Evolutionary conservation across 2,329 filamentous ascomycete genomes (phyloP), one percentile per base, ranked within the genome.

Genomic region (Phaeosphaeriaceae sp.): DNA sequence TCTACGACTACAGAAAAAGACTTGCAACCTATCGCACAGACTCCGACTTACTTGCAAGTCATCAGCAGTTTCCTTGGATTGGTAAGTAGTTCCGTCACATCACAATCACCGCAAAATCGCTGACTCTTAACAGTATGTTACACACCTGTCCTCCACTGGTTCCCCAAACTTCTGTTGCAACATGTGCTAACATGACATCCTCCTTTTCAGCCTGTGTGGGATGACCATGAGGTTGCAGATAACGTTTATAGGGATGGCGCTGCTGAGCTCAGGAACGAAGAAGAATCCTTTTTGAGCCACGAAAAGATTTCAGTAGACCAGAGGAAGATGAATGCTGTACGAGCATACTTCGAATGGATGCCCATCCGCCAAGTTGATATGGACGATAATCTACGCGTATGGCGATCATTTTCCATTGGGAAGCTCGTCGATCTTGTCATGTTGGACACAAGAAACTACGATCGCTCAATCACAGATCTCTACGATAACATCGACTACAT

Each of bases 401-500:
- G 79, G 79, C 69, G 79, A 15, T 75, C 70, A 3, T 81, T 81
- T 66, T 74, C 69, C 15, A 75, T 81, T 21, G 79, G 79, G 52
- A 79, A 75, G 46, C 66, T 81, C 1, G 66, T 80, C 13, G 79
- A 81, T 52, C 65, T 81, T 8, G 72, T 81, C 56, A 80, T 81
- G 75, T 69, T 81, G 15, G 79, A 81, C 52, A 81, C 79, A 1
- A 72, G 79, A 5, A 67, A 80, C 28, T 81, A 81, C 58, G 79
- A 81, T 59, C 77, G 79, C 13, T 77, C 73, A 7, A 79, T 82
- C 52, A 81, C 79, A 1, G 76, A 79, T 55, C 68, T 81, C 1
- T 78, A 79, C 65, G 86, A 84, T 82, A 90, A 91, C 69, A 84
- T 83, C 0, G 80, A 86, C 46, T 91, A 91, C 69, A 79, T 90